Evolutionary conservation across 2,329 filamentous ascomycete species (phyloP).

Genomic region (Neobulgaria alba): DNA sequence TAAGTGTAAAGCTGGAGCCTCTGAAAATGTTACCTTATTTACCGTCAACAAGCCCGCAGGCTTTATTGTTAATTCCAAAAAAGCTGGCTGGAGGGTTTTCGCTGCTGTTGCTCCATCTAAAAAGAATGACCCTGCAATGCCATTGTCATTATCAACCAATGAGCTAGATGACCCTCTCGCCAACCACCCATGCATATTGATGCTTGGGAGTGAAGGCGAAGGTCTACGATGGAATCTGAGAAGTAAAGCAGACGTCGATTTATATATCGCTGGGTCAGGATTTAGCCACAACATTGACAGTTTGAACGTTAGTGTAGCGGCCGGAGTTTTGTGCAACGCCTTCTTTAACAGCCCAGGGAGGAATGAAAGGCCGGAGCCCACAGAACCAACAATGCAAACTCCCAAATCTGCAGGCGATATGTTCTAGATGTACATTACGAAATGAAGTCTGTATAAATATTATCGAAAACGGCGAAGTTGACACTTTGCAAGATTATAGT

Average conservation of each 20-base stretch:
- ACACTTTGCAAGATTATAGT: too few relatives aligned
- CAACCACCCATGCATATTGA: conserved; percentile 62
- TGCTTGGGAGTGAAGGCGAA: conserved; percentile 75
- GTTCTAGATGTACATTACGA: too few relatives aligned
- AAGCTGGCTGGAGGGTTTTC: conserved; percentile 74
- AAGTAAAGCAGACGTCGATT: conserved; percentile 54
- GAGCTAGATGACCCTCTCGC: conserved; percentile 47
- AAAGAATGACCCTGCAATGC: conserved; percentile 27
- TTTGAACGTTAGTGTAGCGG: conserved; percentile 86
- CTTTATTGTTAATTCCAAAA: conserved; percentile 61
- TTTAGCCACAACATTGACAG: conserved; percentile 63
- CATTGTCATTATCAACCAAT: conserved; percentile 36
- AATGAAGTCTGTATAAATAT: too few relatives aligned
- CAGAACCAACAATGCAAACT: too few relatives aligned
- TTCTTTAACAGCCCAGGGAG: too few relatives aligned
- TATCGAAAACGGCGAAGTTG: too few relatives aligned
- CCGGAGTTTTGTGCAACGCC: conserved; percentile 63
- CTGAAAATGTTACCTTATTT: conserved; percentile 70
- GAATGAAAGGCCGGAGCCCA: too few relatives aligned
- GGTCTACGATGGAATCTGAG: conserved; percentile 60
- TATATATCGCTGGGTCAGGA: conserved; percentile 49
- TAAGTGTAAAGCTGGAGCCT: conserved; percentile 54
- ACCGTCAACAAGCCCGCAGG: conserved; percentile 55
- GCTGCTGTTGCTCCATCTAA: conserved; percentile 55
- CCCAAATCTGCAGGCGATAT: too few relatives aligned